Conservation (phyloP, 768 basidiomycete species). For the Mycena pura region DNA sequence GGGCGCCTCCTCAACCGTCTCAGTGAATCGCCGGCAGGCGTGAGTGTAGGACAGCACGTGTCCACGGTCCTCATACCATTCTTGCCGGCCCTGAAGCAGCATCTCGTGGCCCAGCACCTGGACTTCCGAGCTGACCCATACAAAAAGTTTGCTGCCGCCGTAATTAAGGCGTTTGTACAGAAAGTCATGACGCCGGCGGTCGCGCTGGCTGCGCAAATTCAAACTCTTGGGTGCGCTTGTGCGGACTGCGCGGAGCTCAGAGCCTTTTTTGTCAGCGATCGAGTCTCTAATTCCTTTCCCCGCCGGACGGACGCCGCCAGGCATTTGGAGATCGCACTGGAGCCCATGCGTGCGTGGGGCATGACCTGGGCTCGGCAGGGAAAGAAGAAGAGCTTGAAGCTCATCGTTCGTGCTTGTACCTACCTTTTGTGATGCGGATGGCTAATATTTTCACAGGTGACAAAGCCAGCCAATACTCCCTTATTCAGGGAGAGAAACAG, state of each 20-base stretch:
- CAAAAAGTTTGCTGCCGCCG: not conserved
- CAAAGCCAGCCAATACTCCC: not conserved
- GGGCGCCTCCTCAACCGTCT: not conserved
- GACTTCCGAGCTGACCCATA: not conserved
- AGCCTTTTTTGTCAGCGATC: not conserved
- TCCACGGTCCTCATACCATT: conserved; percentile 6
- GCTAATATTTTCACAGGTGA: not conserved
- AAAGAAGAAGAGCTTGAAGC: not conserved
- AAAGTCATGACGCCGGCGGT: not conserved
- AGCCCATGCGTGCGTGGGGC: not conserved
- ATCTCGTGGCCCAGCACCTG: not conserved
- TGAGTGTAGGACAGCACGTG: not conserved
- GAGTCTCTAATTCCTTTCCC: not conserved
- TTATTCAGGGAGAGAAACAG: not conserved
- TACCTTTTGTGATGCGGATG: not conserved
- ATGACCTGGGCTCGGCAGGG: not conserved
- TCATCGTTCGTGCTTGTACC: not conserved
- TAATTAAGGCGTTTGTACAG: not conserved
- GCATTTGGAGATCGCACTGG: not conserved
- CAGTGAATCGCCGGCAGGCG: not conserved
- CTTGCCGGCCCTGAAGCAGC: not conserved
- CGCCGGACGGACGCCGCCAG: not conserved
- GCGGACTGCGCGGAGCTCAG: not conserved
- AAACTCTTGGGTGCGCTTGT: not conserved
- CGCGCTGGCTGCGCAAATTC: not conserved